These are phyloP conservation scores for Cyclotella choctawhatcheeana DNA, from an alignment of 108 stramenopile species.

Conservation along the genomic window DNA sequence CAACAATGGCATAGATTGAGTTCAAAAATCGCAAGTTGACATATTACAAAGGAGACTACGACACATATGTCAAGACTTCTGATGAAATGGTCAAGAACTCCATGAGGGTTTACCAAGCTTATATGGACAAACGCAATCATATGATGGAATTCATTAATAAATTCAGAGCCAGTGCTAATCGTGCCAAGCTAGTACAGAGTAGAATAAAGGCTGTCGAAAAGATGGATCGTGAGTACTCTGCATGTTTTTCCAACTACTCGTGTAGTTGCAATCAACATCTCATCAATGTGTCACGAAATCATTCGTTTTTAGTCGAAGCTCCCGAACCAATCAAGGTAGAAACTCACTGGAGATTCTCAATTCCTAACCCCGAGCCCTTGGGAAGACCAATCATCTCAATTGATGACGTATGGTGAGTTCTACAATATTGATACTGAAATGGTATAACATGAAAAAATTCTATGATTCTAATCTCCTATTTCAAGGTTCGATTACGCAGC, in stretches of 20 bases:
- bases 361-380: slow-evolving; percentile 91
- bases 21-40: slow-evolving; percentile 90
- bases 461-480: too few relatives aligned
- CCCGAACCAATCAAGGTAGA: slow-evolving; percentile 84
- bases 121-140: slow-evolving; percentile 95
- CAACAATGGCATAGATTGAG: too few relatives aligned
- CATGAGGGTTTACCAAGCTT: slow-evolving; percentile 97
- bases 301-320: slow-evolving; percentile 60
- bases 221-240: slow-evolving; percentile 62
- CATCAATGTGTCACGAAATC: too few relatives aligned
- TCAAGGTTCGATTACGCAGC: slow-evolving; percentile 92
- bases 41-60: slow-evolving; percentile 98
- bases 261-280: too few relatives aligned
- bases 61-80: slow-evolving; percentile 89
- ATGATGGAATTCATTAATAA: slow-evolving; percentile 99
- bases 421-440: too few relatives aligned
- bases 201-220: slow-evolving; percentile 98
- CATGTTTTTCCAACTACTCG: too few relatives aligned
- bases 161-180: slow-evolving; percentile 96
- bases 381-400: slow-evolving; percentile 94
- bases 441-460: too few relatives aligned
- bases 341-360: slow-evolving; percentile 81
- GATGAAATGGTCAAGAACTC: slow-evolving; percentile 93
- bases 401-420: slow-evolving; percentile 95
- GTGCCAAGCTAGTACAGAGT: slow-evolving; percentile 95